Evolutionary conservation across 495 filamentous ascomycete genomes (phyloP), one percentile per base, ranked within the genome.

Genomic region (Bombardia bombarda): DNA sequence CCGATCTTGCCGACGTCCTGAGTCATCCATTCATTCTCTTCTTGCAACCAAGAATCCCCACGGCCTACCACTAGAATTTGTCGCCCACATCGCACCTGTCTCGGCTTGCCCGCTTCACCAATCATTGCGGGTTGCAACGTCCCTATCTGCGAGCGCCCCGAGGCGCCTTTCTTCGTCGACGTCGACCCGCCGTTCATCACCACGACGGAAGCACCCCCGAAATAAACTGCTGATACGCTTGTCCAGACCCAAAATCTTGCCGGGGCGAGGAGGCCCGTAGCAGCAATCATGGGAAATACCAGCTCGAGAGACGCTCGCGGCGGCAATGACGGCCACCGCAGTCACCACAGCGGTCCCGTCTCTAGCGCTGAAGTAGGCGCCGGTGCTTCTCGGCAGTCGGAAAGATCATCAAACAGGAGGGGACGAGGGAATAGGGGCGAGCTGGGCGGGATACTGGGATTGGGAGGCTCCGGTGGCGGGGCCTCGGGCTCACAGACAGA

Each of bases 251-350:
- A 12, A 7, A 12, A 28, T 28, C 6, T 7, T 6, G 25, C 25
- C 25, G 12, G 25, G 25, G 25, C 25, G 7, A 28, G n/a, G n/a
- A n/a, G n/a, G n/a, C n/a, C 25, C 25, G 21, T 7, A 6, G 22
- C 12, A 8, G 12, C 26, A 32, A 33, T n/a, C 28, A 62, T 62
- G 59, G 59, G 59, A 21, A 62, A 62, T 32, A 18, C 48, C 28
- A 62, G 46, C 42, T 60, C 59, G 32, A 60, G 54, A 28, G 59
- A 62, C 42, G 54, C 59, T 21, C 57, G 59, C 33, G 38, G 40
- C 20, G 51, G 52, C 21, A 57, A 60, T 47, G 46, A 30, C 20
- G 18, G 43, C 41, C 50, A 53, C 20, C 59, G 57, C 35, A 13
- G 32, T 34, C 54, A 58, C 13, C 52, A 52, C 43, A n/a, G 40